Percentiles rank a stretch among this genome's conserved stretches.
Conservation (phyloP, 2,329 filamentous ascomycete genomes). For the Fusarium robinianum region DNA sequence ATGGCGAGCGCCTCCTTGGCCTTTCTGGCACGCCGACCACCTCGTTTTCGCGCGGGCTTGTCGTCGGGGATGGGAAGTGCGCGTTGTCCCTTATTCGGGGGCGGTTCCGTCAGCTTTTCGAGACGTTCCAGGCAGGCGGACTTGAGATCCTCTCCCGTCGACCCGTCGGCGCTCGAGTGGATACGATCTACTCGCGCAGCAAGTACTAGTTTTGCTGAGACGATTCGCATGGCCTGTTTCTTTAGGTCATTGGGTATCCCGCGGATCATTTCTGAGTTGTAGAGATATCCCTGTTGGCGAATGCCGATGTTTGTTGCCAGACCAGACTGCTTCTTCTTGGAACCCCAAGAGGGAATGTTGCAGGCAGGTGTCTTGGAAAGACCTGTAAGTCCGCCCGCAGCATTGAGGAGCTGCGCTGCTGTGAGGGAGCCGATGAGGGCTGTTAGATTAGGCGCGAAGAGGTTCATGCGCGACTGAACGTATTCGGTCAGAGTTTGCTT, state of each 20-base stretch:
- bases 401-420: slow-evolving; percentile 94
- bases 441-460: slow-evolving; percentile 94
- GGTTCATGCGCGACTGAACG: slow-evolving; percentile 94
- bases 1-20: slow-evolving; percentile 96
- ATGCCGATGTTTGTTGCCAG: slow-evolving; percentile 92
- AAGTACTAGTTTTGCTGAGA: slow-evolving; percentile 91
- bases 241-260: slow-evolving; percentile 85
- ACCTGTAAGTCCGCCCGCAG: slow-evolving; percentile 83
- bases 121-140: slow-evolving; percentile 82
- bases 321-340: slow-evolving; percentile 82
- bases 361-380: slow-evolving; percentile 92
- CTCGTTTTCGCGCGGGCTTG: slow-evolving; percentile 90
- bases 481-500: slow-evolving; percentile 89
- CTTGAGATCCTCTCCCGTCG: slow-evolving; percentile 79
- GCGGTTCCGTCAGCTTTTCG: slow-evolving; percentile 90
- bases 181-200: slow-evolving; percentile 88
- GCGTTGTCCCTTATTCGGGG: slow-evolving; percentile 83
- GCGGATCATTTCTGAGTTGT: slow-evolving; percentile 86
- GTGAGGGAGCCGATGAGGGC: slow-evolving; percentile 89
- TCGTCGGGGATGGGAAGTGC: slow-evolving; percentile 93
- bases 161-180: slow-evolving; percentile 79
- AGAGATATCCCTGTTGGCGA: slow-evolving; percentile 90
- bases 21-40: slow-evolving; percentile 85
- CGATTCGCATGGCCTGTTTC: slow-evolving; percentile 92
- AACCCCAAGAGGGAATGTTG: slow-evolving; percentile 88